Evolutionary conservation across 306 rosid species (phyloP), one percentile per base, ranked within the genome.

Genomic region (Rosa rugosa): DNA sequence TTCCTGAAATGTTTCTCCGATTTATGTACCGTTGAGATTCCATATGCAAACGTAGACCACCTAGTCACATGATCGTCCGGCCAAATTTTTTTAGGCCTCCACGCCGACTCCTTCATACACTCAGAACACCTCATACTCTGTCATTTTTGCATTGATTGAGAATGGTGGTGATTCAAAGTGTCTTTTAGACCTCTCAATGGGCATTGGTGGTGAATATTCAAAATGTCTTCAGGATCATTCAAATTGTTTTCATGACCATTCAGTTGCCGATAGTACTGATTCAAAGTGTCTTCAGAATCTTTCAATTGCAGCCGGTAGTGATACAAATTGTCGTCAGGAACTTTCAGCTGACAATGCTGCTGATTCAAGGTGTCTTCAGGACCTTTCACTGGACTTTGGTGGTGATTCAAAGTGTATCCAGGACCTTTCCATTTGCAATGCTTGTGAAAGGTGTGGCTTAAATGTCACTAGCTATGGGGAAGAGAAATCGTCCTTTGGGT

Each of bases 1-100:
- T 86, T 86, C 69, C 56, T 86, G 51, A 83, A 78, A 77, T 77
- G 81, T 73, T 70, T 80, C 77, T 76, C 83, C 50, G 70, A 41
- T 60, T 22, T 77, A 70, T 86, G 89, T 59, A 36, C 80, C 69
- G 34, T 80, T 6, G 70, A 74, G 80, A 56, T 69, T 41, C 86
- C 2, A 51, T 69, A 8, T 75, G 76, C 14, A 80, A 73, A 73
- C 13, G 59, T 18, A 82, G 84, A n/a, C 14, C 75, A 51, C 56
- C 83, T 54, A 83, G 62, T 70, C 89, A 86, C 75, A 73, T 80
- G 83, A 71, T 86, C 83, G 71, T 86, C 71, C 23, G 20, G 36
- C 86, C 83, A 25, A 77, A 73, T 5, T n/a, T 31, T 20, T 59
- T 36, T 6, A 79, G 13, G 79, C 80, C n/a, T 41, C 72, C 64